These are phyloP conservation scores for Ophidiomyces ophidiicola DNA, from an alignment of 2,329 filamentous ascomycete species.

Conservation along the genomic window DNA sequence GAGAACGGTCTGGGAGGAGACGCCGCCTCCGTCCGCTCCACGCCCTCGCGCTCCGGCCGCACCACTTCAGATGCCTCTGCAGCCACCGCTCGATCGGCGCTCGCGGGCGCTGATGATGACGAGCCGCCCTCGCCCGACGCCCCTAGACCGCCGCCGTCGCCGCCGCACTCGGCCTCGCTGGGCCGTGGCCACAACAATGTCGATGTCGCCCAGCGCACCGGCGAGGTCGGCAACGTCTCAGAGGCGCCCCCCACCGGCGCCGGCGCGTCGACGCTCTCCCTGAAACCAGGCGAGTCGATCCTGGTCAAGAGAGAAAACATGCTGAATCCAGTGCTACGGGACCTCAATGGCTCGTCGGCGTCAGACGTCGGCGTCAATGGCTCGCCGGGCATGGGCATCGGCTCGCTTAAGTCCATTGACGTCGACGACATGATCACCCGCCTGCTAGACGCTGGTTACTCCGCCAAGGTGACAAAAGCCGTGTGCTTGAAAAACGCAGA, in stretches of 20 bases:
- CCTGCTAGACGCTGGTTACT: conserved; percentile 85
- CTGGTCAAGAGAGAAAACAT: conserved; percentile 66
- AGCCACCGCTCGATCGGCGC: conserved; percentile 29
- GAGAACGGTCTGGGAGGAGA: conserved; percentile 52
- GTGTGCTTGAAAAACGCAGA: conserved; percentile 97
- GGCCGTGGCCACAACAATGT: conserved; percentile 66
- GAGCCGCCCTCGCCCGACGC: conserved; percentile 40
- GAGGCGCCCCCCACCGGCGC: conserved; percentile 69
- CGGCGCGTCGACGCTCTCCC: conserved; percentile 43
- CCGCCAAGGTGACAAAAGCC: conserved; percentile 93
- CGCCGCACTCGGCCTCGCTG: conserved; percentile 64
- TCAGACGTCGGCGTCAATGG: conserved; percentile 30
- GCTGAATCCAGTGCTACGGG: conserved; percentile 52
- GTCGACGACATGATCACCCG: conserved; percentile 95
- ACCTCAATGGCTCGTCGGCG: conserved; percentile 25
- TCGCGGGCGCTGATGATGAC: conserved; percentile 21
- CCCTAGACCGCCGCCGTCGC: conserved; percentile 64
- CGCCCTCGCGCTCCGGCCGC: conserved; percentile 41
- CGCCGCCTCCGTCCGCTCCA: conserved; percentile 60
- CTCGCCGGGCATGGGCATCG: conserved; percentile 62
- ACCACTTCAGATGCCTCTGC: conserved; percentile 21
- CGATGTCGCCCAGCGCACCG: conserved; percentile 65
- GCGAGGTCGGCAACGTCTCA: conserved; percentile 89
- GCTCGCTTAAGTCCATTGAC: conserved; percentile 82
- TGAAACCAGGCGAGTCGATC: conserved; percentile 77